Base-by-base conservation (phyloP, 345 rosid genomes). In the Murraya koenigii region DNA sequence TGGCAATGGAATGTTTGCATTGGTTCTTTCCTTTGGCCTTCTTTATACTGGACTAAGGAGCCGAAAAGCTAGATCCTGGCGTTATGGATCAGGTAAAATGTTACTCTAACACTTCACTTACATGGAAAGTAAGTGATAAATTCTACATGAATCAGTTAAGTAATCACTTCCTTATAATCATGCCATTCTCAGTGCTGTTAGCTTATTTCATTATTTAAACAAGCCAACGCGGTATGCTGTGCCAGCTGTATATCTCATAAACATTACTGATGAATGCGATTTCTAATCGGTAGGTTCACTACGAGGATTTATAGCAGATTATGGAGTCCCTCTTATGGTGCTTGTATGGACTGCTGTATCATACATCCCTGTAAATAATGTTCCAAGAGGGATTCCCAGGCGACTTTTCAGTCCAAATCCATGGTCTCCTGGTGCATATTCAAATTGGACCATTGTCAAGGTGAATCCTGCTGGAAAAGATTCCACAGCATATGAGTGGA, bases 361-460 rank as follows among this genome's bases (percentile, higher is more conserved):
- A 11, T 89, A 89, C 82, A 82, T 87, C 61, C 92, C 92, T 1
- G 89, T 72, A 28, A 84, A 79, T 28, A 77, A 80, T 80, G 92
- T 89, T 69, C 92, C 92, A 26, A 78, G 64, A 77, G 92, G 92
- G 74, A 87, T 89, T 25, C 92, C 92, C 9, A 83, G 88, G 82
- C 85, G 92, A 36, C 90, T 89, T 67, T 83, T 84, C 82, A 89
- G 92, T 79, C 92, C 90, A 64, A 89, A 89, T 80, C 92, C 92
- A 69, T 89, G 92, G 90, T 89, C 92, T 78, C 79, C 85, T 56
- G 92, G 92, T 72, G 92, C 92, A 65, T 84, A 84, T 73, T 75
- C 89, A 58, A 89, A 89, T 78, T 89, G 92, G 92, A 85, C 92
- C 7, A 90, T 89, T 69, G 72, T 89, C 80, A 84, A 87, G 90